A percentile compares a stretch with the other conserved stretches of the same genome.
Conservation (phyloP, 1,139 yeast species). For the Pichia terricola region DNA sequence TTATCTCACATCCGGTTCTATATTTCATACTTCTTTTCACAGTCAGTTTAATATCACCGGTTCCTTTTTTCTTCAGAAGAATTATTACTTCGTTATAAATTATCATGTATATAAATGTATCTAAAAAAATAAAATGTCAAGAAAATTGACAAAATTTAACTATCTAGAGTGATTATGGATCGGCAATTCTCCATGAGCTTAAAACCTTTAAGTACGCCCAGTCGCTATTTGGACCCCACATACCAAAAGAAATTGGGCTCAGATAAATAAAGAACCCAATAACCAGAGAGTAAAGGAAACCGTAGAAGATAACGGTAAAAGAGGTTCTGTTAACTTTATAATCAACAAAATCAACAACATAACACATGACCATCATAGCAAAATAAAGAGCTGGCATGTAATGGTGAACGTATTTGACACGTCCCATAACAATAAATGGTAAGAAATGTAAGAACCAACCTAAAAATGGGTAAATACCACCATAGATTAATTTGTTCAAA, state of each 20-base stretch:
- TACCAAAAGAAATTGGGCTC: constrained; percentile 78
- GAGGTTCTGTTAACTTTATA: constrained; percentile 30
- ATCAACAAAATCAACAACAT: constrained; percentile 59
- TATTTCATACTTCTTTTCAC: too few relatives aligned
- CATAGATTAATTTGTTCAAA: constrained; percentile 47
- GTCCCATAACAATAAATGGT: constrained; percentile 90
- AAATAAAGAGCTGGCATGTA: constrained; percentile 94
- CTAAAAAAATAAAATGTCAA: too few relatives aligned
- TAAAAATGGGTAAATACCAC: constrained; percentile 81
- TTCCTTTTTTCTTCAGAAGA: too few relatives aligned
- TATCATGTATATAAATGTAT: too few relatives aligned
- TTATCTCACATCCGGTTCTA: too few relatives aligned
- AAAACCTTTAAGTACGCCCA: constrained; percentile 71
- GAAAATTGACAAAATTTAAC: too few relatives aligned
- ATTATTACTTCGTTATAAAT: too few relatives aligned
- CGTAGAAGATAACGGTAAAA: constrained; percentile 30
- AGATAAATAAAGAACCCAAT: constrained; percentile 64
- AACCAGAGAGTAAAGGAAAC: constrained; percentile 44
- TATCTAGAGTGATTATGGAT: background rate
- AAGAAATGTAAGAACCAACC: constrained; percentile 93
- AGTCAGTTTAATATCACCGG: too few relatives aligned
- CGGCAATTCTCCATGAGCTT: constrained; percentile 56
- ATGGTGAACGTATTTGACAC: constrained; percentile 96
- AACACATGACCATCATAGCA: constrained; percentile 77
- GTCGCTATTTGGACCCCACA: constrained; percentile 69